Conservation (phyloP, 2,329 filamentous ascomycete genomes). For the Aspergillus vadensis region DNA sequence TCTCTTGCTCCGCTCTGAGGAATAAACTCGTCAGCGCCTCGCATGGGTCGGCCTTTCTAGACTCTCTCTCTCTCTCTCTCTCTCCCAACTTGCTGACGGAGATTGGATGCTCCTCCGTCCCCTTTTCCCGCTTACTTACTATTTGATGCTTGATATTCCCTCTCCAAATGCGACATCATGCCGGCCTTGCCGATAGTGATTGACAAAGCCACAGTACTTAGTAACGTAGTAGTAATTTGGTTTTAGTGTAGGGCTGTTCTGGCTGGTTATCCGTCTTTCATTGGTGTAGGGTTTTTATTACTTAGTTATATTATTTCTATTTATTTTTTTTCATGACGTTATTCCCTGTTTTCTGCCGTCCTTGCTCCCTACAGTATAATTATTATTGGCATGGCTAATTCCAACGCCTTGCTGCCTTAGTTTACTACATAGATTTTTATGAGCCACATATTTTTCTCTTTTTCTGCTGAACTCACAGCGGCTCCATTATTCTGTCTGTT, state of each 20-base stretch:
- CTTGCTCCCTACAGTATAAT: no score
- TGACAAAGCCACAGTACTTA: no score
- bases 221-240: no score
- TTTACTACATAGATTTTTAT: no score
- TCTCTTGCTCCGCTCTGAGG: neutral
- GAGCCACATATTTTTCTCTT: no score
- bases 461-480: no score
- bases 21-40: constrained; percentile 5
- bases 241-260: neutral
- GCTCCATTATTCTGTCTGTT: neutral
- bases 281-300: neutral
- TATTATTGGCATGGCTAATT: no score
- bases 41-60: constrained; percentile 5
- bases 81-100: neutral
- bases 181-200: neutral
- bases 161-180: neutral
- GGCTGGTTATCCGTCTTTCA: neutral
- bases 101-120: neutral
- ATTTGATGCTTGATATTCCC: neutral
- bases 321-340: no score
- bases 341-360: no score
- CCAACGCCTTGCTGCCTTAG: no score
- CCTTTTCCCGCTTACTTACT: no score
- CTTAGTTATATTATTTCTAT: no score
- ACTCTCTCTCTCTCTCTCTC: neutral